These are phyloP conservation scores for Acanthamoeba sp. DNA, from an alignment of 208 protist genomes.

Conservation along the genomic window DNA sequence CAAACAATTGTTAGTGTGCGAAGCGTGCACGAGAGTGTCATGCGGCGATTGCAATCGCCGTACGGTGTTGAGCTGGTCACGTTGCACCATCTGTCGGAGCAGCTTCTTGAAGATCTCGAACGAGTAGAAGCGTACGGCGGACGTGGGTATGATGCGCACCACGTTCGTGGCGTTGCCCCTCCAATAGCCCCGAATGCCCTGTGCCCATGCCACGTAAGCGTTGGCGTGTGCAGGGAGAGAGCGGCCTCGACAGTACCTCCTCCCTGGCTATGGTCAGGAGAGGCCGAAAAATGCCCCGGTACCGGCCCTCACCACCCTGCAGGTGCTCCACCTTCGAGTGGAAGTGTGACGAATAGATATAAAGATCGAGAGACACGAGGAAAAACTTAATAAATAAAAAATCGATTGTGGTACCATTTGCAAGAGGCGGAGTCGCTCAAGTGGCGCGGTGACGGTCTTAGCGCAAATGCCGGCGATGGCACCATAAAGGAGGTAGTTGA, in stretches of 20 bases:
- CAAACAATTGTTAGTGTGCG: too few species aligned
- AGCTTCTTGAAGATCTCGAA: slow-evolving; percentile 51
- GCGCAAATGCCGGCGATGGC: slow-evolving; percentile 94
- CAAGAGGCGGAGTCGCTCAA: slow-evolving; percentile 95
- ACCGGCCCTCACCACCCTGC: not conserved
- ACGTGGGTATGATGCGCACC: slow-evolving; percentile 51
- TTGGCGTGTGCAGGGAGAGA: too few species aligned
- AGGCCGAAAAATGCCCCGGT: not conserved
- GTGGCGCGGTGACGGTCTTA: slow-evolving; percentile 94
- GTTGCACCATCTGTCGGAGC: not conserved
- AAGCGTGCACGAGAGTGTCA: not conserved
- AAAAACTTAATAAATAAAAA: not conserved
- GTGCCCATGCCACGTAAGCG: too few species aligned
- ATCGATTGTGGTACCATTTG: slow-evolving; percentile 91
- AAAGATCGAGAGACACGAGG: not conserved
- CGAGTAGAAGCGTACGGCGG: slow-evolving; percentile 42
- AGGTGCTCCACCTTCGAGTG: not conserved
- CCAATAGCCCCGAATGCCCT: slow-evolving; percentile 35
- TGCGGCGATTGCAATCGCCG: not conserved
- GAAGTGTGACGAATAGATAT: not conserved
- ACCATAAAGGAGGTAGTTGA: slow-evolving; percentile 94
- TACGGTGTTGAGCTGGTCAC: not conserved
- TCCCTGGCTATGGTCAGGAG: not conserved
- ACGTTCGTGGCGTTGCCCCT: slow-evolving; percentile 35
- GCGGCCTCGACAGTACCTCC: too few species aligned